Evolutionary conservation across 2,329 filamentous ascomycete species (phyloP), one percentile per base, ranked within the genome.

Genomic region (Aspergillus vadensis): DNA sequence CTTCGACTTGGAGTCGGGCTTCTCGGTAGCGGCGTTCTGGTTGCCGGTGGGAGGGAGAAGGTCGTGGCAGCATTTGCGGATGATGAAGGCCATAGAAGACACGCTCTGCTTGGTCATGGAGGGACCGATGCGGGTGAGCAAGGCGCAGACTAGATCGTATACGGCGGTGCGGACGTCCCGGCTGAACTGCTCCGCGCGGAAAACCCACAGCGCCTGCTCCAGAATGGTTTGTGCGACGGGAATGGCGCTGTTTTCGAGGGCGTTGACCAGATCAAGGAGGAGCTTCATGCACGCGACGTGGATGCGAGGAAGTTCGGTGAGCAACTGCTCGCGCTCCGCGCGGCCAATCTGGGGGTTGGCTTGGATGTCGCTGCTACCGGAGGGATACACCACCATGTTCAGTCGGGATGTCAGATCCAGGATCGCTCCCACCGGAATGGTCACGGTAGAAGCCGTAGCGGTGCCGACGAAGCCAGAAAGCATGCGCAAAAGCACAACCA

Each of bases 251-350:
- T 78, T 76, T 30, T 82, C 83, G 23, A 93, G 80, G 10, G 89
- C 83, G 57, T 81, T 74, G 21, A 86, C 72, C 49, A 95, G 71
- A 10, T 80, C 76, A 8, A 81, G 74, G 21, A 91, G 76, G 1
- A 96, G 76, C 21, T 84, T 76, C 57, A 96, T 78, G n/a, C 86
- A 84, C 14, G 89, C 86, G 14, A 87, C 76, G 70, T 97, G 92
- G 41, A 97, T 85, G 9, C 84, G 81, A 4, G 93, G 91, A 10
- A 97, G 81, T 17, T 86, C 81, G 50, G 84, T 79, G 85, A 90
- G 93, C 3, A 97, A 82, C 48, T 88, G 86, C 56, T 96, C 91
- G 62, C 89, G 88, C 76, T 97, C 94, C 53, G 96, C 91, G 62
- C 89, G 86, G 32, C 87, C 84, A 63, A 95, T 86, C 63, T 91